phyloP scores from a whole-genome alignment of 116 monocot species.

The Papilionanthe hybrid region DNA sequence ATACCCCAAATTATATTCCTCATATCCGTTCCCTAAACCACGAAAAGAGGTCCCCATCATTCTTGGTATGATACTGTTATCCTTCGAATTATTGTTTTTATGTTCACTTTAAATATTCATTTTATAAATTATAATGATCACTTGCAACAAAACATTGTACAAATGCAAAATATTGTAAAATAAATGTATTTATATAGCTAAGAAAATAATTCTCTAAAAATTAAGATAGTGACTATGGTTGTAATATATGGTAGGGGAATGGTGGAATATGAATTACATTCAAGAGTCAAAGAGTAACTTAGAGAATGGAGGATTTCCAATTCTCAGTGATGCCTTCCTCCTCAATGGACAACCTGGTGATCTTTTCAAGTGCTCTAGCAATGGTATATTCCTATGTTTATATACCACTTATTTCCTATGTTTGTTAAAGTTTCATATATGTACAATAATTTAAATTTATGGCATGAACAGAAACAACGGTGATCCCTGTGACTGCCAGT shows the following conservation, averaged over 20 bases:
- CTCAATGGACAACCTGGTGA: conserved; percentile 7
- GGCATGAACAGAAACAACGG: neutral
- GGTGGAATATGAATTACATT: conserved; percentile 48
- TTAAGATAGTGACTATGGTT: neutral
- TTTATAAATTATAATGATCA: too few relatives aligned
- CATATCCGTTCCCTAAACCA: too few relatives aligned
- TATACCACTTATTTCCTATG: too few relatives aligned
- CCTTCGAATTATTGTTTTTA: too few relatives aligned
- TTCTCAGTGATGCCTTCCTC: conserved; percentile 2
- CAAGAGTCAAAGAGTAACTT: conserved; percentile 24
- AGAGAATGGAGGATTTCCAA: conserved; percentile 6
- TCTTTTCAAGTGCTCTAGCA: neutral
- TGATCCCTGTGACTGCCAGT: conserved; percentile 26
- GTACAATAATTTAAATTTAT: neutral
- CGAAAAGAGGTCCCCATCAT: too few relatives aligned
- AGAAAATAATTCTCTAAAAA: neutral
- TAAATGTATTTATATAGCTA: too few relatives aligned
- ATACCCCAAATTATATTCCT: too few relatives aligned
- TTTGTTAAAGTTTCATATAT: too few relatives aligned
- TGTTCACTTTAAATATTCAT: too few relatives aligned
- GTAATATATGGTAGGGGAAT: conserved; percentile 40
- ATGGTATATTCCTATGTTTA: neutral
- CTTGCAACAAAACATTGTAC: too few relatives aligned
- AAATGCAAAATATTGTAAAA: too few relatives aligned
- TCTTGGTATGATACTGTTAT: too few relatives aligned